Conservation (phyloP, 306 rosid genomes). For the Glycine tomentella region DNA sequence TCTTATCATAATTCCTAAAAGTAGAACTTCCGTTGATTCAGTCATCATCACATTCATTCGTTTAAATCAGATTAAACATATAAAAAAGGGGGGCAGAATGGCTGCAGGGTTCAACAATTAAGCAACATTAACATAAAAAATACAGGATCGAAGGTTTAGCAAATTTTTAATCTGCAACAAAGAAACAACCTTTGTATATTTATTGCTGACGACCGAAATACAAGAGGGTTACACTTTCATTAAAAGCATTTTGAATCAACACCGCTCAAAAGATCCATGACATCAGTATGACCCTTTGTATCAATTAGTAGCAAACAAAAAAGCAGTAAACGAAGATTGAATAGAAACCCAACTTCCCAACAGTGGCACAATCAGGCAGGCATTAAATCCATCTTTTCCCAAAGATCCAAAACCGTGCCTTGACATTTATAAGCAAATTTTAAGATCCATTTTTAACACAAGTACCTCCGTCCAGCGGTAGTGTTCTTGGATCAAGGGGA, state of each 20-base stretch:
- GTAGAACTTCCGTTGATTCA: no score
- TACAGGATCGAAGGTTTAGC: slow-evolving; percentile 9
- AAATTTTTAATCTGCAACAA: background rate
- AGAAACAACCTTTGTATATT: slow-evolving; percentile 26
- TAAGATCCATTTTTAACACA: slow-evolving; percentile 50
- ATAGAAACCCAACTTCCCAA: slow-evolving; percentile 42
- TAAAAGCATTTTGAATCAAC: slow-evolving; percentile 26
- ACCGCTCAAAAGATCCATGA: background rate
- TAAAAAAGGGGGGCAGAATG: background rate
- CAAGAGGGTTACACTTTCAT: slow-evolving; percentile 1
- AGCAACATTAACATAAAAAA: background rate
- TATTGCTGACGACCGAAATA: slow-evolving; percentile 12
- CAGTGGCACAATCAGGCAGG: slow-evolving; percentile 18
- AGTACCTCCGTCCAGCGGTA: slow-evolving; percentile 54
- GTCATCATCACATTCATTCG: no score
- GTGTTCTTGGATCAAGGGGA: slow-evolving; percentile 70
- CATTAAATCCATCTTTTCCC: slow-evolving; percentile 16
- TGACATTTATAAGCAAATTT: slow-evolving; percentile 26
- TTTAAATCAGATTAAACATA: no score
- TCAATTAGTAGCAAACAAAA: slow-evolving; percentile 35
- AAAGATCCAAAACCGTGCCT: slow-evolving; percentile 9
- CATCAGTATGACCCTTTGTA: slow-evolving; percentile 32
- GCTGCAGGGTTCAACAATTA: background rate
- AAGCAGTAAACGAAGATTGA: background rate
- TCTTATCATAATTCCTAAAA: no score